Percentiles rank a stretch among this genome's conserved stretches.
These are phyloP conservation scores for Isatis tinctoria DNA, from an alignment of 345 rosid genomes.

Conservation along the genomic window DNA sequence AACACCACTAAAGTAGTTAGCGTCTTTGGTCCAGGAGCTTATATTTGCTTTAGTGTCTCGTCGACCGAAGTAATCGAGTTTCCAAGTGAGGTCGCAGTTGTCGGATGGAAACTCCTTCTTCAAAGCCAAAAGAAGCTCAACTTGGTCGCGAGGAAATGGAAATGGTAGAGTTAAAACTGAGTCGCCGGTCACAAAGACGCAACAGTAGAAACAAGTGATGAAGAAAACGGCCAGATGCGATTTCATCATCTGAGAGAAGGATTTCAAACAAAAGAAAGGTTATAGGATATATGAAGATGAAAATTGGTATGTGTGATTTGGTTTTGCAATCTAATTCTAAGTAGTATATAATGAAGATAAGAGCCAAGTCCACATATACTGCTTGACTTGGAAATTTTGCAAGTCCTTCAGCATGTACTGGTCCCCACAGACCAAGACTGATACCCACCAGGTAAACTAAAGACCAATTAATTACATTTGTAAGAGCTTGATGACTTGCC, in stretches of 20 bases:
- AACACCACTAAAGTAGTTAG: background rate
- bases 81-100: background rate
- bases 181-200: too few relatives aligned
- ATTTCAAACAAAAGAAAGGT: too few relatives aligned
- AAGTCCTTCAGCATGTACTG: background rate
- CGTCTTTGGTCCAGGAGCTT: background rate
- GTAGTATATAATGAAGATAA: background rate
- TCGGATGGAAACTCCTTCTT: background rate
- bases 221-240: too few relatives aligned
- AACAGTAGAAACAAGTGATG: too few relatives aligned
- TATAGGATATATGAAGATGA: too few relatives aligned
- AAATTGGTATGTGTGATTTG: background rate
- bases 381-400: background rate
- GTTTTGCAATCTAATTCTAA: background rate
- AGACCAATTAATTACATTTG: background rate
- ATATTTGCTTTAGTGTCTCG: background rate
- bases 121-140: background rate
- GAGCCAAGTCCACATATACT: background rate
- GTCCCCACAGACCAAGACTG: background rate
- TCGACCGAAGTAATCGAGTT: too few relatives aligned
- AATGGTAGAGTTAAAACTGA: too few relatives aligned
- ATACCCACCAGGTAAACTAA: too few relatives aligned
- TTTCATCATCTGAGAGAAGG: too few relatives aligned
- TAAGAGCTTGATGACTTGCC: too few relatives aligned
- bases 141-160: background rate